phyloP scores from a whole-genome alignment of 768 basidiomycete genomes.

The Macrolepiota fuliginosa region DNA sequence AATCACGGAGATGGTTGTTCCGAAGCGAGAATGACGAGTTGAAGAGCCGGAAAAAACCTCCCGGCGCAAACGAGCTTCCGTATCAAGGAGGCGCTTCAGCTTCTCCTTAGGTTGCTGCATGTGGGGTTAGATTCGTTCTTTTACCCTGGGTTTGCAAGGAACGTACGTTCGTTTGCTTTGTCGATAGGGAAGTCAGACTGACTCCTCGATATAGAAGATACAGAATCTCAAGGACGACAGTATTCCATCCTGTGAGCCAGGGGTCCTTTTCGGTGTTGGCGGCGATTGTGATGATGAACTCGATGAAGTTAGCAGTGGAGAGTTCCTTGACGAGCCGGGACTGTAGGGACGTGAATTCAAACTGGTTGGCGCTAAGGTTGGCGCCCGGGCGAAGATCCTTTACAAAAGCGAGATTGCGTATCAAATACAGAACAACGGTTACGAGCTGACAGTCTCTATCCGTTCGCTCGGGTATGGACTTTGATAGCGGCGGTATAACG shows the following conservation, averaged over 20 bases:
- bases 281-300: constrained; percentile 83
- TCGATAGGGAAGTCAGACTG: constrained; percentile 53
- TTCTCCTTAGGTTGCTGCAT: constrained; percentile 64
- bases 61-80: constrained; percentile 67
- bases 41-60: constrained; percentile 50
- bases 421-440: constrained; percentile 82
- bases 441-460: constrained; percentile 86
- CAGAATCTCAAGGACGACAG: constrained; percentile 88
- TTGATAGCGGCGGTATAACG: constrained; percentile 75
- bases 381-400: constrained; percentile 64
- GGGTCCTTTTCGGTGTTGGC: constrained; percentile 73
- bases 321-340: constrained; percentile 70
- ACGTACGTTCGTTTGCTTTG: constrained; percentile 65
- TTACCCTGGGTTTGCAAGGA: constrained; percentile 8
- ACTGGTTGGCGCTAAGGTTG: constrained; percentile 74
- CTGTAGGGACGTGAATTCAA: constrained; percentile 77
- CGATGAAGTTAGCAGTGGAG: constrained; percentile 67
- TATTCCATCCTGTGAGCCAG: constrained; percentile 85
- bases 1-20: constrained; percentile 87
- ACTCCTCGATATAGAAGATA: constrained; percentile 87
- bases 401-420: constrained; percentile 94
- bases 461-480: constrained; percentile 61
- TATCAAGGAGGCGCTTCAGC: constrained; percentile 72
- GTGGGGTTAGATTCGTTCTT: constrained; percentile 5
- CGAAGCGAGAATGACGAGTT: constrained; percentile 93